Conservation (phyloP, 225 moss, liverwort and hornwort species). For the Marchantia polymorpha region DNA sequence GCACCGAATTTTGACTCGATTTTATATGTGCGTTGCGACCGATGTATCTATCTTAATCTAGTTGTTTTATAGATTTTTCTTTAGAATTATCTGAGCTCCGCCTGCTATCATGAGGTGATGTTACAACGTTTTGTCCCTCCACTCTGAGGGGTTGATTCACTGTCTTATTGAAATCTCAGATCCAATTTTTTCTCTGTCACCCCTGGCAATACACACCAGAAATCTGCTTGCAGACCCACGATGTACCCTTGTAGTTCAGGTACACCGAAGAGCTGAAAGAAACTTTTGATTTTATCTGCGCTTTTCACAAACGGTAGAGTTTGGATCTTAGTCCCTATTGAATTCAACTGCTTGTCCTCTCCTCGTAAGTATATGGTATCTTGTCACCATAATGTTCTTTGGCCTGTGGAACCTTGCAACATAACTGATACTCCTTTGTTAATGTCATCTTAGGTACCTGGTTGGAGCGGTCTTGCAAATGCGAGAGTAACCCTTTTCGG, state of each 20-base stretch:
- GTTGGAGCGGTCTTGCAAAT: conserved; percentile 99
- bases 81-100: not conserved
- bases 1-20: no score
- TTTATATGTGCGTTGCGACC: not conserved
- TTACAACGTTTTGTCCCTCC: not conserved
- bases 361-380: not conserved
- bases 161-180: conserved; percentile 43
- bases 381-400: not conserved
- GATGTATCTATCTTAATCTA: not conserved
- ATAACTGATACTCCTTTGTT: not conserved
- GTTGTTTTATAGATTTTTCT: not conserved
- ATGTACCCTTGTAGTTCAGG: conserved; percentile 94
- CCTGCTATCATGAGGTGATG: not conserved
- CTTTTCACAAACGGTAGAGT: not conserved
- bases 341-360: not conserved
- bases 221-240: conserved; percentile 96
- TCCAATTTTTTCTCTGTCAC: conserved; percentile 92
- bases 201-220: conserved; percentile 95
- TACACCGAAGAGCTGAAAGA: conserved; percentile 10
- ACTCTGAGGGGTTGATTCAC: not conserved
- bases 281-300: not conserved
- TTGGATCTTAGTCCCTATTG: not conserved
- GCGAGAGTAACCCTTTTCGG: conserved; percentile 96
- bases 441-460: conserved; percentile 63
- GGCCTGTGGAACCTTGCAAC: not conserved